phyloP scores from a whole-genome alignment of 2,329 filamentous ascomycete species.

The Chaetothyriales sp. region DNA sequence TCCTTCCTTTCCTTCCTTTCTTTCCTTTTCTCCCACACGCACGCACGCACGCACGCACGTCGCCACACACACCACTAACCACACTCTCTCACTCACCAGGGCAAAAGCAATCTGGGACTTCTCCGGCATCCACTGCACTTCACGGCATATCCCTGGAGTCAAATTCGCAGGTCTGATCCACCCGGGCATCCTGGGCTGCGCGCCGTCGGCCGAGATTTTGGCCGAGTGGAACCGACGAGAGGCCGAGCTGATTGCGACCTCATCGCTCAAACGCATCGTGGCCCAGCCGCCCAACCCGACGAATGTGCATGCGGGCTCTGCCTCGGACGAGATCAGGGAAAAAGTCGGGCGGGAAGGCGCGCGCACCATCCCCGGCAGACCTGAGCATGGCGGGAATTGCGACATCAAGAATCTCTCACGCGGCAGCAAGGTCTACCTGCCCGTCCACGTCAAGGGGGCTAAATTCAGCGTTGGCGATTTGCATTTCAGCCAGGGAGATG shows the following conservation, averaged over 20 bases:
- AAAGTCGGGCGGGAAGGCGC: constrained; percentile 66
- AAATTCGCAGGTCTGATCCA: constrained; percentile 82
- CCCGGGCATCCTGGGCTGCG: constrained; percentile 79
- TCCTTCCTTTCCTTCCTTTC: background rate
- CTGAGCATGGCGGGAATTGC: constrained; percentile 80
- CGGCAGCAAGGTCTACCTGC: constrained; percentile 70
- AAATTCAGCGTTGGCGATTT: constrained; percentile 84
- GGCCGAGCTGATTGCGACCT: constrained; percentile 57
- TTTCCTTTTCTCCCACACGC: background rate
- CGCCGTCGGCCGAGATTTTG: constrained; percentile 63
- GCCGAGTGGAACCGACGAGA: constrained; percentile 74
- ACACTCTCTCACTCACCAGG: constrained; percentile 31
- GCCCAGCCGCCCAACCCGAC: constrained; percentile 58
- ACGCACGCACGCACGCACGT: too few relatives aligned
- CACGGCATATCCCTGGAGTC: constrained; percentile 72
- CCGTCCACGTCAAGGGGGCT: constrained; percentile 68
- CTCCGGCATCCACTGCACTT: constrained; percentile 66
- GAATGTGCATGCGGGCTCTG: constrained; percentile 45
- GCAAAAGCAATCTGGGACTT: constrained; percentile 66
- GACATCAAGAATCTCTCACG: constrained; percentile 78
- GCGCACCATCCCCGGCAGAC: constrained; percentile 65
- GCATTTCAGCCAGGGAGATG: constrained; percentile 77
- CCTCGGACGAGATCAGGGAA: constrained; percentile 40
- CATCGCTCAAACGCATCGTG: constrained; percentile 52
- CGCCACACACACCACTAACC: too few relatives aligned